Percentiles rank a stretch among this genome's conserved stretches.
phyloP scores from a whole-genome alignment of 257 asterid genomes.

The Salvia splendens region DNA sequence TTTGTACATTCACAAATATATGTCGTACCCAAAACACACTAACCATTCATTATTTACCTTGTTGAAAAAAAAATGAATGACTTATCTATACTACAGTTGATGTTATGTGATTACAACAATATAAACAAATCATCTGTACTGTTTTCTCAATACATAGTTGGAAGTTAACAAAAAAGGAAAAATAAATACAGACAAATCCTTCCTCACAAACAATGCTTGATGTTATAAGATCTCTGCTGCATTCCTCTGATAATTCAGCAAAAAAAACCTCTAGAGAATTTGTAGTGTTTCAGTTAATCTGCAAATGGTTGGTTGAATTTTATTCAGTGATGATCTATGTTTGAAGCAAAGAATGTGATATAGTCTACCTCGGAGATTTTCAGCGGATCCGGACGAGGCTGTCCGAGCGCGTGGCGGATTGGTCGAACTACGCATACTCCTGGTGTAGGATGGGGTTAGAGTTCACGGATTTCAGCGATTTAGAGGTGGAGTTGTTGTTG shows the following conservation, averaged over 20 bases:
- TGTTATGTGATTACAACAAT: conserved; percentile 16
- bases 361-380: conserved; percentile 41
- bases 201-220: conserved; percentile 17
- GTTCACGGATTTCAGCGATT: conserved; percentile 39
- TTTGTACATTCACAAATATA: not conserved
- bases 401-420: conserved; percentile 35
- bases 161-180: not conserved
- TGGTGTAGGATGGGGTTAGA: conserved; percentile 33
- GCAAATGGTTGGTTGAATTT: too few species aligned
- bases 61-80: not conserved
- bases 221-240: conserved; percentile 18
- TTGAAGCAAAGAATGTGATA: too few species aligned
- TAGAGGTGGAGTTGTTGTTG: conserved; percentile 33
- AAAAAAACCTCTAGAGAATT: not conserved
- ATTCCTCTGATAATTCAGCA: not conserved
- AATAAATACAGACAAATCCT: conserved; percentile 3
- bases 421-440: conserved; percentile 35
- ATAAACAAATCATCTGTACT: conserved; percentile 21
- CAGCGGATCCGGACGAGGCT: conserved; percentile 54
- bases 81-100: conserved; percentile 26
- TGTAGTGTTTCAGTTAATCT: too few species aligned
- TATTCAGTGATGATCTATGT: too few species aligned
- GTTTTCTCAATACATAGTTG: conserved; percentile 24
- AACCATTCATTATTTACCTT: conserved; percentile 3
- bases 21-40: conserved; percentile 3